Conservation (phyloP, 1,284 basidiomycete genomes). For the Anthracocystis setariae region DNA sequence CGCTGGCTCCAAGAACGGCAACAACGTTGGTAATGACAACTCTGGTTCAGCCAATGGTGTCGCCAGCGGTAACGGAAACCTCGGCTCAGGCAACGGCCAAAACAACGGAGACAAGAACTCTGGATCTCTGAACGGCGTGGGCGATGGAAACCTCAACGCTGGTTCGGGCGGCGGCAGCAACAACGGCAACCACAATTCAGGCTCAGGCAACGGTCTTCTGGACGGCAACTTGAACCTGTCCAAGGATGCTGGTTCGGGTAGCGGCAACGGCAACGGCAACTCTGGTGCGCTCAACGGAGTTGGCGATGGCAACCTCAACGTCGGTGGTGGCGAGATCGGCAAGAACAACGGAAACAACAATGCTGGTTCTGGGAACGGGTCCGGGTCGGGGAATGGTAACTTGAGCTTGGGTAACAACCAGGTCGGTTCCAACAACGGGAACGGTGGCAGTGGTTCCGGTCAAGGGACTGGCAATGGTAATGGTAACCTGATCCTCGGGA, state of each 20-base stretch:
- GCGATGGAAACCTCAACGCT: constrained; percentile 25
- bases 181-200: constrained; percentile 25
- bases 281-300: constrained; percentile 21
- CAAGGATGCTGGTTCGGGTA: constrained; percentile 14
- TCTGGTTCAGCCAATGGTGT: constrained; percentile 22
- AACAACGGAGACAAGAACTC: constrained; percentile 29
- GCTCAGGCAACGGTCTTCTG: constrained; percentile 16
- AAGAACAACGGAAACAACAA: constrained; percentile 26
- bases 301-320: constrained; percentile 23
- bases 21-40: constrained; percentile 27
- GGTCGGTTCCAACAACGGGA: constrained; percentile 23
- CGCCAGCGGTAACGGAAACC: constrained; percentile 26
- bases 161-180: constrained; percentile 13
- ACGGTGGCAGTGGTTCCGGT: constrained; percentile 11
- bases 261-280: constrained; percentile 32
- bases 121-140: constrained; percentile 25
- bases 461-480: constrained; percentile 20
- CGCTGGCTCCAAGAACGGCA: constrained; percentile 19
- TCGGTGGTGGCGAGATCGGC: constrained; percentile 8
- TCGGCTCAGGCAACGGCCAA: constrained; percentile 19
- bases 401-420: constrained; percentile 2
- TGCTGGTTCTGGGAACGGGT: constrained; percentile 19
- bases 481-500: constrained; percentile 20
- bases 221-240: constrained; percentile 29
- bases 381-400: constrained; percentile 19